Evolutionary conservation across 1,284 basidiomycete genomes (phyloP).

Genomic region (Mycena sp.): DNA sequence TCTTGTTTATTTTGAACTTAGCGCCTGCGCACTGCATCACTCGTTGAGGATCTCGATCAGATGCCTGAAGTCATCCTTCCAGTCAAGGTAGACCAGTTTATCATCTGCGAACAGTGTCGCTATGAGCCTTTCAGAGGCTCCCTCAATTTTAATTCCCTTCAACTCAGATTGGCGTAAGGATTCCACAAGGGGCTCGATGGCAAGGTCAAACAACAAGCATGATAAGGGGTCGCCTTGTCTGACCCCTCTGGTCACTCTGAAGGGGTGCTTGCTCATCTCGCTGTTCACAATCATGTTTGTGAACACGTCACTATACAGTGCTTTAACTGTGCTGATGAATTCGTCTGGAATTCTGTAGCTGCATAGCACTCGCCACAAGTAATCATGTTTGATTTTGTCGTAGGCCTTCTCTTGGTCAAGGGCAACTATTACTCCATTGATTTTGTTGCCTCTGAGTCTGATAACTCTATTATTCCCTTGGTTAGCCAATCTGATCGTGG

Average conservation of each 20-base stretch:
- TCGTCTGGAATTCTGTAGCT: conserved; percentile 21
- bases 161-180: conserved; percentile 29
- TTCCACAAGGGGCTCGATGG: conserved; percentile 3
- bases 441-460: conserved; percentile 35
- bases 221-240: conserved; percentile 39
- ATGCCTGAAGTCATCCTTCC: conserved; percentile 22
- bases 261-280: conserved; percentile 1
- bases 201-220: conserved; percentile 41
- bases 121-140: conserved; percentile 15
- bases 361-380: conserved; percentile 26
- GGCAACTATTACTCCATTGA: conserved; percentile 30
- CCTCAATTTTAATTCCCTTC: conserved; percentile 29
- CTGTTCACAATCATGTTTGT: conserved; percentile 36
- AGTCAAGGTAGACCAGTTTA: conserved; percentile 25
- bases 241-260: conserved; percentile 33
- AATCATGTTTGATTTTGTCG: conserved; percentile 33
- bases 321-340: conserved; percentile 28
- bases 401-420: too few species aligned
- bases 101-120: conserved; percentile 32
- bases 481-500: conserved; percentile 12
- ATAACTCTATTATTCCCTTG: conserved; percentile 30
- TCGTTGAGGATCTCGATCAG: conserved; percentile 23
- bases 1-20: conserved; percentile 37
- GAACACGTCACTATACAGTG: conserved; percentile 21
- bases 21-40: conserved; percentile 38